Conservation (phyloP, 768 basidiomycete genomes). For the Mycena indigotica region DNA sequence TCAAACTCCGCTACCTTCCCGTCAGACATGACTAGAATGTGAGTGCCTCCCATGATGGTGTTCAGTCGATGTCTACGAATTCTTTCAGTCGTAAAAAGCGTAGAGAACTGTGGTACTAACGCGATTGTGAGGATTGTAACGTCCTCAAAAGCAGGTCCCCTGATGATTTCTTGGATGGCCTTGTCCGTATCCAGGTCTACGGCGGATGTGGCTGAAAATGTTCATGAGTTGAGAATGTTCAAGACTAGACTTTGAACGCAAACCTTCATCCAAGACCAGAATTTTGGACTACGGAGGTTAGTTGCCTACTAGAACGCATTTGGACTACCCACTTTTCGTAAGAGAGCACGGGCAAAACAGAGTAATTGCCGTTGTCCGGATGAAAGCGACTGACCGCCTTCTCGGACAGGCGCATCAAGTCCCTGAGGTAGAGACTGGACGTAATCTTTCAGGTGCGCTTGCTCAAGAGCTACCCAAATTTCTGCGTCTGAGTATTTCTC, state of each 20-base stretch:
- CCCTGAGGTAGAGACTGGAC: conserved; percentile 65
- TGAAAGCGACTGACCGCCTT: conserved; percentile 81
- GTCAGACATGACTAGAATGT: conserved; percentile 78
- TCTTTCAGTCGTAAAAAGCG: conserved; percentile 1
- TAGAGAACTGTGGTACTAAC: conserved; percentile 42
- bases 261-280: conserved; percentile 91
- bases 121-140: conserved; percentile 89
- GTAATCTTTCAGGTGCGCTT: conserved; percentile 73
- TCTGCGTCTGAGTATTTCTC: conserved; percentile 73
- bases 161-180: conserved; percentile 86
- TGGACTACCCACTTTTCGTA: conserved; percentile 59
- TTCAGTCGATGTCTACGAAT: conserved; percentile 69
- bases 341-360: conserved; percentile 84
- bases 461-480: conserved; percentile 85
- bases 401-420: conserved; percentile 72
- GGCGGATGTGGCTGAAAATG: conserved; percentile 71
- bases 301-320: not conserved
- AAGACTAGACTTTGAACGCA: too few species aligned
- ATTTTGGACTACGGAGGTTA: conserved; percentile 83
- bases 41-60: conserved; percentile 81
- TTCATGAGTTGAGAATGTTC: conserved; percentile 12
- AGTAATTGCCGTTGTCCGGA: conserved; percentile 86
- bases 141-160: conserved; percentile 72
- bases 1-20: conserved; percentile 87
- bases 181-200: conserved; percentile 90